phyloP scores from a whole-genome alignment of 495 filamentous ascomycete species.

The Lindgomyces ingoldianus region DNA sequence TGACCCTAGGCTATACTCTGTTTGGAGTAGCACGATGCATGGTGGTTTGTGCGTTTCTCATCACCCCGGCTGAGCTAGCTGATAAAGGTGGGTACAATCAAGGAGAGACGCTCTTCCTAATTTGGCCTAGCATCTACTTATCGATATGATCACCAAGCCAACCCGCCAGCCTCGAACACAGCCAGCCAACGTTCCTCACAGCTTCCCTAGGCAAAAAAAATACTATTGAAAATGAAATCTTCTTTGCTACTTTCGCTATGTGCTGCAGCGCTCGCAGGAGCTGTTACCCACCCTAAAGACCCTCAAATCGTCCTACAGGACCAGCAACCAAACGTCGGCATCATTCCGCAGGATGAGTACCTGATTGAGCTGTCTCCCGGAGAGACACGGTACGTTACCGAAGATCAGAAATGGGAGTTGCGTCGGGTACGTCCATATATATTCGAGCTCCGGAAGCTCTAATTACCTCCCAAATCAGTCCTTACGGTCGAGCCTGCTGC shows the following conservation, averaged over 20 bases:
- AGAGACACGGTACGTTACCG: constrained; percentile 79
- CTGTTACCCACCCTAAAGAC: constrained; percentile 23
- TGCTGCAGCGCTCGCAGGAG: constrained; percentile 23
- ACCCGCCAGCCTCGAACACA: not conserved
- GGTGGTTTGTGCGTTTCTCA: too few species aligned
- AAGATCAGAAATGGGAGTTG: constrained; percentile 92
- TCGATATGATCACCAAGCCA: not conserved
- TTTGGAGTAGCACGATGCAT: too few species aligned
- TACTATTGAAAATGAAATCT: constrained; percentile 28
- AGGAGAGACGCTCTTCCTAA: too few species aligned
- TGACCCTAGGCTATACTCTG: too few species aligned
- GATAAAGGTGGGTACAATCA: too few species aligned
- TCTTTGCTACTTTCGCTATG: constrained; percentile 27
- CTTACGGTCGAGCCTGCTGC: constrained; percentile 9
- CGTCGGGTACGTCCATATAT: constrained; percentile 64
- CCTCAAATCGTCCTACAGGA: constrained; percentile 29
- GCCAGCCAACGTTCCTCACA: too few species aligned
- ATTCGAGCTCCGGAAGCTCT: not conserved
- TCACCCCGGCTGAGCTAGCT: too few species aligned
- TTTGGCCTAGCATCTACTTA: too few species aligned
- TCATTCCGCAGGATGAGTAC: constrained; percentile 54
- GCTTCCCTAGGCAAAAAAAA: not conserved
- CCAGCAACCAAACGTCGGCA: constrained; percentile 9
- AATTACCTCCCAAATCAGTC: constrained; percentile 1
- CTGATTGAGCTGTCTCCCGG: constrained; percentile 89